Evolutionary conservation across 257 asterid genomes (phyloP), one percentile per base, ranked within the genome.

Genomic region (Petrea volubilis): DNA sequence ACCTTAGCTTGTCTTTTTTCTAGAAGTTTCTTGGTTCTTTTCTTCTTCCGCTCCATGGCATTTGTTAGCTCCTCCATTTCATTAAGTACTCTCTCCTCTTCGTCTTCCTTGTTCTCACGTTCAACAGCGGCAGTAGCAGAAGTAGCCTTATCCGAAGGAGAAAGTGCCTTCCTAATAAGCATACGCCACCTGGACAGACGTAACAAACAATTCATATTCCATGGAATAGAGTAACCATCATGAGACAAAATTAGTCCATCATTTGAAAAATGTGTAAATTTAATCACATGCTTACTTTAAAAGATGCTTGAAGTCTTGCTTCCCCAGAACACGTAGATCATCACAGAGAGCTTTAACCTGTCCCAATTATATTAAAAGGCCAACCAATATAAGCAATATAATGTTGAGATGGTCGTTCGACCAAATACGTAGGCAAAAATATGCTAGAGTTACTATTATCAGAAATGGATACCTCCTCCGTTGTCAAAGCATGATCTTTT

Each of bases 301-400:
- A 60, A 92, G 86, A 84, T 87, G 80, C 89, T 86, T 92, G 70
- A 95, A 90, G 50, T 92, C 98, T 81, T 95, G 98, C 85, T 90
- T 95, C 69, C 97, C 97, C 47, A 90, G 60, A 78, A 95, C 91
- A 20, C 89, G 88, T 52, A 92, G 84, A 78, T 95, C 97, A 33
- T 92, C 99, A 51, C 98, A 95, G 14, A 88, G 85, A 66, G 89
- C 83, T 82, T 81, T 95, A 66, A 95, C 89, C 98, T 95, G 80
- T 67, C 38, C 25, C 76, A 70, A 68, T 18, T 36, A 29, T 55
- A n/a, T 49, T 18, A 49, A 76, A 55, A 51, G 51, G 43, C 28
- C 64, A 80, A n/a, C 53, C 1, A 7, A 3, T 12, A 38, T 31
- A 31, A 31, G 38, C 23, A 40, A 36, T 53, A 59, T n/a, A 56